Percentiles rank a stretch among this genome's conserved stretches.
Evolutionary conservation across 805 yeast genomes (phyloP).

Genomic region (Sugiyamaella marilandica): DNA sequence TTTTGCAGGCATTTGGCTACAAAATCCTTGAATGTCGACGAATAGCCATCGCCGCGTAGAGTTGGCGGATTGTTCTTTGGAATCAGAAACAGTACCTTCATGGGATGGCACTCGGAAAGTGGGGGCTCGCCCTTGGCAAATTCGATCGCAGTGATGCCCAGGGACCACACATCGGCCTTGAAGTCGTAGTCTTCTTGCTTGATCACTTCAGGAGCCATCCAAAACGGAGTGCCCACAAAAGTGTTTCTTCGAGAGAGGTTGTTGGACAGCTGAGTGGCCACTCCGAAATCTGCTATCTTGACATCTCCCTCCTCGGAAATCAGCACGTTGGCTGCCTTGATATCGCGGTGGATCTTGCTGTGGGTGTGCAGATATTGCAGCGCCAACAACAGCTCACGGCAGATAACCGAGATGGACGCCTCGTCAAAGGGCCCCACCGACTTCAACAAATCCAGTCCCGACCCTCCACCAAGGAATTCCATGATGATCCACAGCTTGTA

Average conservation of each 20-base stretch:
- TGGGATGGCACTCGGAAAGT: slow-evolving; percentile 48
- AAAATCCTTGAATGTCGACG: slow-evolving; percentile 62
- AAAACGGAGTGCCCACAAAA: slow-evolving; percentile 55
- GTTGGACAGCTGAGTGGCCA: slow-evolving; percentile 73
- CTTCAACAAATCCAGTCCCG: slow-evolving; percentile 56
- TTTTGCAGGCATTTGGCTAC: slow-evolving; percentile 64
- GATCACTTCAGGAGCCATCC: slow-evolving; percentile 99
- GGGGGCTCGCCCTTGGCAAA: slow-evolving; percentile 73
- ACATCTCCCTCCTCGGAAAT: slow-evolving; percentile 66
- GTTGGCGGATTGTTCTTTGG: slow-evolving; percentile 47
- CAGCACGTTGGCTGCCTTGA: slow-evolving; percentile 87
- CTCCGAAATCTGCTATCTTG: slow-evolving; percentile 94
- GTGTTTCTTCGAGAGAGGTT: slow-evolving; percentile 46
- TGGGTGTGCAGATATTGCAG: slow-evolving; percentile 60
- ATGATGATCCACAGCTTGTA: slow-evolving; percentile 73
- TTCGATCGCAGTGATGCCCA: slow-evolving; percentile 75
- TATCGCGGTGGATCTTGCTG: slow-evolving; percentile 84
- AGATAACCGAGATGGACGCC: slow-evolving; percentile 47
- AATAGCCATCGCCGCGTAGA: slow-evolving; percentile 32
- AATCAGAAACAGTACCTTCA: slow-evolving; percentile 49
- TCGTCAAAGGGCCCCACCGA: slow-evolving; percentile 47
- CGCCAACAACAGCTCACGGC: slow-evolving; percentile 55
- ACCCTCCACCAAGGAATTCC: slow-evolving; percentile 80
- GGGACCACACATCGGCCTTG: slow-evolving; percentile 74
- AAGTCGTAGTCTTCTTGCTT: slow-evolving; percentile 74